Evolutionary conservation across 441 rosid species (phyloP).

Genomic region (Metrosideros polymorpha): DNA sequence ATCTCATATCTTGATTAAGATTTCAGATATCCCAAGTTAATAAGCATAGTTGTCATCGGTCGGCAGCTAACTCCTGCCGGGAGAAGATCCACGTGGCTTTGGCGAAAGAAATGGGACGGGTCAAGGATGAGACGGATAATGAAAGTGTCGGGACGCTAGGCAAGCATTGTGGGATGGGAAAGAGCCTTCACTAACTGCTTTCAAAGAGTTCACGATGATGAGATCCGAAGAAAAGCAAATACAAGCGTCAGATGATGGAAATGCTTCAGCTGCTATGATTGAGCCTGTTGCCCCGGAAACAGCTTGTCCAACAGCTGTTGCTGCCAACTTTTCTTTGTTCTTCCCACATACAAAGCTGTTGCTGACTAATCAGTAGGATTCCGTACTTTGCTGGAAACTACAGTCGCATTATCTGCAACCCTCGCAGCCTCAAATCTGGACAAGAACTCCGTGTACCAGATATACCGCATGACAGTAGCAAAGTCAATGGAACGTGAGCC

Average conservation of each 20-base stretch:
- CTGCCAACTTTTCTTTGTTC: background rate
- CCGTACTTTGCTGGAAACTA: background rate
- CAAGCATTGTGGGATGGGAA: conserved; percentile 2
- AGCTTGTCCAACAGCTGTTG: conserved; percentile 12
- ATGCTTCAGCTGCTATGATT: background rate
- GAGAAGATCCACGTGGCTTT: conserved; percentile 1
- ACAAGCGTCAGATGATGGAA: background rate
- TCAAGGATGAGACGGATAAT: background rate
- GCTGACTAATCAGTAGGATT: background rate
- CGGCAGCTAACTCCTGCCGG: conserved; percentile 2
- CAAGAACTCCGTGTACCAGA: background rate
- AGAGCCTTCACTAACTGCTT: background rate
- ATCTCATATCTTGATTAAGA: background rate
- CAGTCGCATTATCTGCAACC: background rate
- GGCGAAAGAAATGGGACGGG: background rate
- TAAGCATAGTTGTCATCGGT: background rate
- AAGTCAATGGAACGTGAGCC: background rate
- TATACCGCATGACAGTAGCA: background rate
- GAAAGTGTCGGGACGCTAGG: background rate
- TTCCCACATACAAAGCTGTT: background rate
- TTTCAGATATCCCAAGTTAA: background rate
- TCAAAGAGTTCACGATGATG: conserved; percentile 1
- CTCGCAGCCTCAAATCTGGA: background rate
- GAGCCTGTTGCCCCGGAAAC: conserved; percentile 1
- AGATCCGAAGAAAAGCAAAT: background rate